A percentile compares a stretch with the other conserved stretches of the same genome.
Conservation (phyloP, 129 eudicot species). For the Tanacetum coccineum region DNA sequence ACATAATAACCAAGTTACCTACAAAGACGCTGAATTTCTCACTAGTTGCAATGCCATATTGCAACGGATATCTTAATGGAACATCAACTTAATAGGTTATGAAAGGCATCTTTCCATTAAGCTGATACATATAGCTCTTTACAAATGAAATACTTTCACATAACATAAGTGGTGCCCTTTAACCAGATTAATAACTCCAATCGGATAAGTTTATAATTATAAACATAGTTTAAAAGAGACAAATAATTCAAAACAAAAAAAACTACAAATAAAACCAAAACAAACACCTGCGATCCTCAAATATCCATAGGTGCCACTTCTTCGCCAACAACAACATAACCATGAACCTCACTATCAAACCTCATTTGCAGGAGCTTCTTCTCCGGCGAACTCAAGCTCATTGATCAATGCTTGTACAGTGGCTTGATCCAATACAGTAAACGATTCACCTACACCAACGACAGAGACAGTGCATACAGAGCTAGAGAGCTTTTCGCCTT, state of each 20-base stretch:
- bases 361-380: constrained; percentile 58
- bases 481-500: constrained; percentile 85
- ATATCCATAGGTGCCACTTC: constrained; percentile 82
- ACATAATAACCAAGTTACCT: too few relatives aligned
- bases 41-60: too few relatives aligned
- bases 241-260: neutral
- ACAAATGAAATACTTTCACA: neutral
- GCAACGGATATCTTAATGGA: too few relatives aligned
- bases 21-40: too few relatives aligned
- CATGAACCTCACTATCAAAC: constrained; percentile 32
- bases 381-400: constrained; percentile 80
- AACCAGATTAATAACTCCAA: constrained; percentile 8
- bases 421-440: constrained; percentile 61
- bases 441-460: constrained; percentile 76
- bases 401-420: constrained; percentile 67
- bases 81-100: neutral
- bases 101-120: neutral
- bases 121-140: neutral
- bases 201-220: constrained; percentile 2
- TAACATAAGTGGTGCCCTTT: constrained; percentile 3
- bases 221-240: constrained; percentile 22
- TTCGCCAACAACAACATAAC: constrained; percentile 41
- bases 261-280: neutral
- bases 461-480: constrained; percentile 75
- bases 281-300: constrained; percentile 37